Evolutionary conservation across 805 yeast species (phyloP), one percentile per base, ranked within the genome.

Genomic region (Lipomyces yamadae): DNA sequence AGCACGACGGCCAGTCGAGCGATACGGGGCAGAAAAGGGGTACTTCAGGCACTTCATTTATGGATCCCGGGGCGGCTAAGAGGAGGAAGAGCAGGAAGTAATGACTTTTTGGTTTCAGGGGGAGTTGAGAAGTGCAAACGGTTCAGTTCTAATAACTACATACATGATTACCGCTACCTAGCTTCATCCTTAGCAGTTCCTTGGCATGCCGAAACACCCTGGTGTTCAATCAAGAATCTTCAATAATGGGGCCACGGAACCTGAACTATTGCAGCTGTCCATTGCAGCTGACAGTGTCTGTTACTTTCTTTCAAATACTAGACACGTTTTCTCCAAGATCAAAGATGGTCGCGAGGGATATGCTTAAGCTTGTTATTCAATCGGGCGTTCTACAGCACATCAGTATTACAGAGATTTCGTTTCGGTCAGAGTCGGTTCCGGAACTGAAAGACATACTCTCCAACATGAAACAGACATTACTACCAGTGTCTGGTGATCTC

Each of bases 221-320:
- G 42, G 42, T 37, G 42, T 37, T 37, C 42, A 37, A 37, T 4
- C 42, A 37, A 37, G 42, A 37, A 37, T 37, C 42, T 37, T 37
- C 42, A 37, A 37, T 37, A 37, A 37, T 3, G 42, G 42, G 42
- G 42, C 42, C 42, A 37, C 42, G 42, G 42, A 37, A 37, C 42
- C 42, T 37, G 13, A 37, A 37, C 4, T 37, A 37, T 37, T 37
- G 42, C 42, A 6, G 42, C 42, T 37, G 42, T 24, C 24, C 24
- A 42, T 82, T 91, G 53, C 96, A 92, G 75, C 84, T 91, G 50
- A 82, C 92, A 0, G 81, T 92, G 11, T 88, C 97, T 1, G 82
- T 90, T 50, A 81, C 92, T 32, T 81, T 90, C 92, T 32, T 81
- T 90, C 53, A 96, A 91, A 74, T 84, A 84, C 64, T 92, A 86